These are phyloP conservation scores for Cucurbita pepo DNA, from an alignment of 306 rosid genomes.

Conservation along the genomic window DNA sequence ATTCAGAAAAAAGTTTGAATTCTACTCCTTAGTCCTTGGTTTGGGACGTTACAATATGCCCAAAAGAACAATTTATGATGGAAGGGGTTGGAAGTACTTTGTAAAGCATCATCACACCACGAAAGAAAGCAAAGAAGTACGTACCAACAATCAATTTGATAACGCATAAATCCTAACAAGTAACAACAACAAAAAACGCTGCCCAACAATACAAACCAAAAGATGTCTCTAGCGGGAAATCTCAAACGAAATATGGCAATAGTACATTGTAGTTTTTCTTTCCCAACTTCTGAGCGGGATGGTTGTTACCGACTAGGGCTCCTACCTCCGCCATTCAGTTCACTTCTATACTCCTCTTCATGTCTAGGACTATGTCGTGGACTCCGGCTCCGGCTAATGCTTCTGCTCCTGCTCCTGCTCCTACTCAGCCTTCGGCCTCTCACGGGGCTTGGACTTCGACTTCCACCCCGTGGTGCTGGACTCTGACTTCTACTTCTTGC, in stretches of 20 bases:
- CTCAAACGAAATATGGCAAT: background rate
- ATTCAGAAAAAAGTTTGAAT: too few species aligned
- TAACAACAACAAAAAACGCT: background rate
- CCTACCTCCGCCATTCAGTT: slow-evolving; percentile 34
- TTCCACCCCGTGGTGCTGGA: slow-evolving; percentile 35
- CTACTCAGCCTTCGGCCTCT: background rate
- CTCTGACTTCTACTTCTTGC: slow-evolving; percentile 60
- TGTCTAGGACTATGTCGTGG: slow-evolving; percentile 14
- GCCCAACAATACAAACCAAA: background rate
- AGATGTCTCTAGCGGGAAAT: background rate
- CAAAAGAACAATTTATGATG: background rate
- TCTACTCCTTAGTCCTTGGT: too few species aligned
- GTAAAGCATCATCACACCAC: background rate
- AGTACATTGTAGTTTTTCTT: background rate
- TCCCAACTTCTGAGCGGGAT: background rate
- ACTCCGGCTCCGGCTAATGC: slow-evolving; percentile 24
- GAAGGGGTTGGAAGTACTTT: background rate
- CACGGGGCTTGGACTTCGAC: background rate
- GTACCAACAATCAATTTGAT: background rate
- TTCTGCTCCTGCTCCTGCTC: slow-evolving; percentile 30
- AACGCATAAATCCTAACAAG: background rate
- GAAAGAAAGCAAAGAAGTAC: background rate
- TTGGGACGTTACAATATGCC: background rate
- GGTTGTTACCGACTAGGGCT: slow-evolving; percentile 26
- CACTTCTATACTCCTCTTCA: slow-evolving; percentile 28